Percentiles rank a stretch among this genome's conserved stretches.
These are phyloP conservation scores for Paraurostyla sp. DNA, from an alignment of 73 alveolate genomes.

Conservation along the genomic window DNA sequence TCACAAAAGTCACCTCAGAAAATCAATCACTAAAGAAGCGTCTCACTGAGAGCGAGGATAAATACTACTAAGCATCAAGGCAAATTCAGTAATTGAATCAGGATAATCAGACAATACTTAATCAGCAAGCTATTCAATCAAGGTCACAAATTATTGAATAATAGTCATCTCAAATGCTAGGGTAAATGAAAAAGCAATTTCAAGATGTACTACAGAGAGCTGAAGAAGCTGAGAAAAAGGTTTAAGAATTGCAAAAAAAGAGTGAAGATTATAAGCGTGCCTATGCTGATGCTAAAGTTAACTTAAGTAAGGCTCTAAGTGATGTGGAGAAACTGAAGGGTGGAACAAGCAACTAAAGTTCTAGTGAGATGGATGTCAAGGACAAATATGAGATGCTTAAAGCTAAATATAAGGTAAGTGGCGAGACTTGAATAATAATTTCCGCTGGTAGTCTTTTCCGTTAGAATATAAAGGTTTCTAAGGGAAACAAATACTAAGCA, in stretches of 20 bases:
- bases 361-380: background rate
- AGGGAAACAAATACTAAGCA: conserved; percentile 52
- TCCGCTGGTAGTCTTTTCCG: conserved; percentile 52
- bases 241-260: background rate
- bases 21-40: background rate
- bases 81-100: no score
- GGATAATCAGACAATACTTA: no score
- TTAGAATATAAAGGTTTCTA: background rate
- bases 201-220: background rate
- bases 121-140: no score
- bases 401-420: background rate
- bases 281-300: background rate
- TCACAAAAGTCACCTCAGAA: background rate
- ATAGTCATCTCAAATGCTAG: no score
- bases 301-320: background rate
- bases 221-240: conserved; percentile 23
- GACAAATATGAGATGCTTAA: conserved; percentile 21
- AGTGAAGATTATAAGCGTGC: conserved; percentile 19
- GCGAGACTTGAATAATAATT: background rate
- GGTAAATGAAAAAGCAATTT: background rate
- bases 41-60: background rate
- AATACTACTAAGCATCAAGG: no score
- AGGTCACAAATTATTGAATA: no score
- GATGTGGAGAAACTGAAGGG: conserved; percentile 16
- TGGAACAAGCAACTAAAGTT: background rate